phyloP scores from a whole-genome alignment of 2,329 filamentous ascomycete species.

The Fusarium vanettenii region DNA sequence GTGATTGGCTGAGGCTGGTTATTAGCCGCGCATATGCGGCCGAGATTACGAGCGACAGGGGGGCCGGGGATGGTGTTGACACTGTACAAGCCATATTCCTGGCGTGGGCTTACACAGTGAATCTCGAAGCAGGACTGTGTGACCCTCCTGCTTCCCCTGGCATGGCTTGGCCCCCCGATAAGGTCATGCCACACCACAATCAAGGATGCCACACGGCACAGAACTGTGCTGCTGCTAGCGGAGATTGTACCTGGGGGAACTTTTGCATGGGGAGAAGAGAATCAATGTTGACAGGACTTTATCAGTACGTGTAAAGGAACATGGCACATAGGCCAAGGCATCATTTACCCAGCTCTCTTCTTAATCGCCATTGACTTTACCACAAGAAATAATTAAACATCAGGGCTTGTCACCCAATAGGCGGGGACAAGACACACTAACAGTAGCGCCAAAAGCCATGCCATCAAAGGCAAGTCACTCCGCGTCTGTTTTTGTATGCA shows the following conservation, averaged over 20 bases:
- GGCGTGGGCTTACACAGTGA: constrained; percentile 23
- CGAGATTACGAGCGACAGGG: constrained; percentile 43
- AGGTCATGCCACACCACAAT: constrained; percentile 35
- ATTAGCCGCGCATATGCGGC: constrained; percentile 44
- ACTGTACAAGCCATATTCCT: constrained; percentile 23
- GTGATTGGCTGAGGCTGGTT: constrained; percentile 37
- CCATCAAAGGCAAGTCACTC: constrained; percentile 29
- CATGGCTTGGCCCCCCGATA: constrained; percentile 42
- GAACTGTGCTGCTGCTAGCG: not conserved
- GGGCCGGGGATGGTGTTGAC: not conserved
- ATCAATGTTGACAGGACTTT: not conserved
- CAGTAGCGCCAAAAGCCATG: not conserved
- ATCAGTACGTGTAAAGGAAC: not conserved
- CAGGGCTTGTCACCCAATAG: not conserved
- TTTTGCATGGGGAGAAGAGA: not conserved
- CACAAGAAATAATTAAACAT: not conserved
- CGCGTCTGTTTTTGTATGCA: constrained; percentile 5
- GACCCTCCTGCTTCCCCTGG: constrained; percentile 24
- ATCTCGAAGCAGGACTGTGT: constrained; percentile 4
- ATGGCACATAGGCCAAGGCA: not conserved
- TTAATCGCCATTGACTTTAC: not conserved
- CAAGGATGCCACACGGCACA: not conserved
- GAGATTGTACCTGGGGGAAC: not conserved
- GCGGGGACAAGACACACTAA: not conserved
- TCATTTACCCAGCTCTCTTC: not conserved